These are phyloP conservation scores for Fusarium devonianum DNA, from an alignment of 2,329 filamentous ascomycete species.

Conservation along the genomic window DNA sequence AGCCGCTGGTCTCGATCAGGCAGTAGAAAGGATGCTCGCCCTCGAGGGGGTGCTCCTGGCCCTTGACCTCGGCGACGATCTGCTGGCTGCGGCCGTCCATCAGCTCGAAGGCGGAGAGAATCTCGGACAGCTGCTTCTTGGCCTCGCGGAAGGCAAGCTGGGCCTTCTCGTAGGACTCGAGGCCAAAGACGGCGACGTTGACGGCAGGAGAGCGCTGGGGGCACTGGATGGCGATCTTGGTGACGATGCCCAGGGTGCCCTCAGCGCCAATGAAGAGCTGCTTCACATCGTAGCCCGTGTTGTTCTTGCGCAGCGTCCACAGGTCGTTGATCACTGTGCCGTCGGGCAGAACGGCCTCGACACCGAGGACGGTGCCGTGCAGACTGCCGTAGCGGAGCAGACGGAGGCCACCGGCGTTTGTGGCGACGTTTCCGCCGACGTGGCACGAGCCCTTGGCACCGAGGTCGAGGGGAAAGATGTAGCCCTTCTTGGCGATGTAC, in stretches of 20 bases:
- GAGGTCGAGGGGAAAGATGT: conserved; percentile 96
- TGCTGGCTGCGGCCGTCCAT: conserved; percentile 90
- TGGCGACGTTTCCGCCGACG: conserved; percentile 93
- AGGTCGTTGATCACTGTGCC: conserved; percentile 92
- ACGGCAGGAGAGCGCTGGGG: conserved; percentile 86
- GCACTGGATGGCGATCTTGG: conserved; percentile 86
- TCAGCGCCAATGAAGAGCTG: conserved; percentile 96
- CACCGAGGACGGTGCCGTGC: conserved; percentile 89
- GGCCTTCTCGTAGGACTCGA: conserved; percentile 89
- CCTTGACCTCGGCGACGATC: conserved; percentile 76
- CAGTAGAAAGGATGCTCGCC: conserved; percentile 93
- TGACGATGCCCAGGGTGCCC: conserved; percentile 94
- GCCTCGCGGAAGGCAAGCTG: conserved; percentile 87
- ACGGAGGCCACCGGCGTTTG: conserved; percentile 91
- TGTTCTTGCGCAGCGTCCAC: conserved; percentile 91
- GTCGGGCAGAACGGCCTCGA: conserved; percentile 93
- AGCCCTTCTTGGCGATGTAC: conserved; percentile 79
- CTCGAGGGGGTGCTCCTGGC: conserved; percentile 82
- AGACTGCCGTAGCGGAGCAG: conserved; percentile 92
- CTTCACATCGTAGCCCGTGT: conserved; percentile 97
- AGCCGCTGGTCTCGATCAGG: conserved; percentile 94
- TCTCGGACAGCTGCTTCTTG: conserved; percentile 89
- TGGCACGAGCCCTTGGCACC: conserved; percentile 98
- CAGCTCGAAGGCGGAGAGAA: conserved; percentile 95
- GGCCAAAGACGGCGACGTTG: conserved; percentile 93